Conservation (phyloP, 2,329 filamentous ascomycete species). For the Lasiodiplodia sp. region DNA sequence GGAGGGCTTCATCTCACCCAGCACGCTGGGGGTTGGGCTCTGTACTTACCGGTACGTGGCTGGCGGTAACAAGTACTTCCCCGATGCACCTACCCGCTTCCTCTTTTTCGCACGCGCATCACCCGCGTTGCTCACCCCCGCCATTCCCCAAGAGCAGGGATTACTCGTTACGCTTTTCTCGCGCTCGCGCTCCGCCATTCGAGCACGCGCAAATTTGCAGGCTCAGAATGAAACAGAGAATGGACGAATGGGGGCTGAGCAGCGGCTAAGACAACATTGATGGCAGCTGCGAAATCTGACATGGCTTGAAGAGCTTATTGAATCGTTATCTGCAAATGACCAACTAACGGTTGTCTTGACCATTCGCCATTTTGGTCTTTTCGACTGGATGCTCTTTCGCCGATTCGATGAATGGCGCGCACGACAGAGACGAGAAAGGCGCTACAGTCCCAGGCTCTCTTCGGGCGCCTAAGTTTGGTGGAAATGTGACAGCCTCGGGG, state of each 20-base stretch:
- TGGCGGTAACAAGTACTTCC: not conserved
- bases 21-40: not conserved
- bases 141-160: not conserved
- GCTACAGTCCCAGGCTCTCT: not conserved
- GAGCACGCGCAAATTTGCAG: not conserved
- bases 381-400: not conserved
- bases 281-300: not conserved
- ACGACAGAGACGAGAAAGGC: not conserved
- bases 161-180: not conserved
- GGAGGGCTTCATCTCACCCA: not conserved
- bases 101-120: not conserved
- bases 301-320: not conserved
- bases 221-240: not conserved
- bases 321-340: not conserved
- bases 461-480: not conserved
- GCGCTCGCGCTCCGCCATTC: not conserved
- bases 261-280: not conserved
- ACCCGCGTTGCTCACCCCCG: not conserved
- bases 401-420: not conserved
- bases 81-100: slow-evolving; percentile 1
- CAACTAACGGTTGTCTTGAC: not conserved
- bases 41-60: not conserved
- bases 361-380: not conserved
- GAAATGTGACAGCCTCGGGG: not conserved
- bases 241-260: not conserved